Evolutionary conservation across 495 filamentous ascomycete species (phyloP), one percentile per base, ranked within the genome.

Genomic region (Aspergillus bridgeri): DNA sequence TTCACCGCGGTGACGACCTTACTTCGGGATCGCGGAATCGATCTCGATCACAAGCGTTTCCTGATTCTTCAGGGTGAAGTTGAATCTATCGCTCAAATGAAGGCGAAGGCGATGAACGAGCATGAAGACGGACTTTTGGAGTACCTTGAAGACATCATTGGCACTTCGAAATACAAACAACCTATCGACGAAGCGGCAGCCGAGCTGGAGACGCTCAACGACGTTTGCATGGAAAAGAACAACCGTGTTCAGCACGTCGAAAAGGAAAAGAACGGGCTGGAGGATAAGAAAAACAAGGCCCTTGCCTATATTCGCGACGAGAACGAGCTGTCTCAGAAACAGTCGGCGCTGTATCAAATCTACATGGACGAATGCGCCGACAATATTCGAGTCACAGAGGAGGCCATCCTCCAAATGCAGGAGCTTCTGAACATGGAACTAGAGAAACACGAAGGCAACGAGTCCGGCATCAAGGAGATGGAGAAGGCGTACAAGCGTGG

Each of bases 41-140:
- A 98, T 74, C 81, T 98, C 25, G 95, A 98, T 63, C 94, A 98
- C 75, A 98, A 98, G 76, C 91, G 94, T 38, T 98, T 98, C 71
- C 74, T 98, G 45, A 98, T 98, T 68, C 75, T 98, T 48, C 94
- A 98, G 72, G 94, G 94, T 60, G 94, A 98, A 71, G 94, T 98
- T 56, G 94, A 98, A 68, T 96, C 92, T 0, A 98, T 98, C 64
- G 93, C 94, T 23, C 94, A 98, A 75, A 98, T 98, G 94, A 98
- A 98, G 72, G 82, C 94, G 1, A 98, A 98, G 70, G 94, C 95
- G 3, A 86, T 80, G 21, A 90, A 89, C 59, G 94, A 98, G 64
- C 92, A 96, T 62, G 94, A 98, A 62, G 94, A 98, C 66, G 94
- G 94, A 18, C 81, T 98, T 23, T 79, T 98, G 22, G 94, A 98